phyloP scores from a whole-genome alignment of 2,329 filamentous ascomycete species.

The Echinosphaeria canescens region DNA sequence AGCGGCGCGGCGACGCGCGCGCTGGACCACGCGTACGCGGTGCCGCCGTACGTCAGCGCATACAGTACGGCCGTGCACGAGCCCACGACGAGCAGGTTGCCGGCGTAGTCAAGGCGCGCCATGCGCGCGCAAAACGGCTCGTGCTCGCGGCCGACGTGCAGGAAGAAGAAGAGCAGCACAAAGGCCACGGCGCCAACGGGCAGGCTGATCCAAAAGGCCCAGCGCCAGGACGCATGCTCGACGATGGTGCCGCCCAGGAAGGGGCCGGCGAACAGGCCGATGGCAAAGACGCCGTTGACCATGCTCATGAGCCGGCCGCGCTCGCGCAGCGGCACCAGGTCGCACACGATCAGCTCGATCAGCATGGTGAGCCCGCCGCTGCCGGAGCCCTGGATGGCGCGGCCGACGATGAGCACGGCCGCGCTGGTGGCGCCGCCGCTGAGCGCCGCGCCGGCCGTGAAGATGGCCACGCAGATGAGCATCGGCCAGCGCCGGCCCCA shows the following conservation, averaged over 20 bases:
- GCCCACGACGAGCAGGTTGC: conserved; percentile 8
- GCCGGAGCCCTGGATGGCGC: conserved; percentile 2
- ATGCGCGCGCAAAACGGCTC: background rate
- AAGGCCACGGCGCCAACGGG: conserved; percentile 1
- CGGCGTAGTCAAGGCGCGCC: conserved; percentile 3
- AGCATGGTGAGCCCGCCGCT: conserved; percentile 1
- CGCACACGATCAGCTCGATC: background rate
- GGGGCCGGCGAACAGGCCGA: conserved; percentile 10
- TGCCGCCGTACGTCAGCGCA: conserved; percentile 11
- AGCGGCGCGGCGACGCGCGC: conserved; percentile 7
- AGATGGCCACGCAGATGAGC: background rate
- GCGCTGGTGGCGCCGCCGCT: conserved; percentile 1
- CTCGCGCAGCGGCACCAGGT: background rate
- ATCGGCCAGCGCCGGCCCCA: too few species aligned
- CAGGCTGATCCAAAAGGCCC: conserved; percentile 5
- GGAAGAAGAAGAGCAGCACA: too few species aligned
- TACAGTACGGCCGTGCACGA: conserved; percentile 10
- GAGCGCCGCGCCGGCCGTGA: conserved; percentile 1
- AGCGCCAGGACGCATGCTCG: conserved; percentile 3
- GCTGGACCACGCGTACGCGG: conserved; percentile 8
- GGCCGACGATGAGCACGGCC: conserved; percentile 2
- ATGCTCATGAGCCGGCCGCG: background rate
- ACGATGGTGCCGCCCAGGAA: conserved; percentile 3
- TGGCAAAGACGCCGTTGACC: background rate
- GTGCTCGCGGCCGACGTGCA: conserved; percentile 1